These are phyloP conservation scores for Diaporthe eres DNA, from an alignment of 2,329 filamentous ascomycete genomes.

Conservation along the genomic window DNA sequence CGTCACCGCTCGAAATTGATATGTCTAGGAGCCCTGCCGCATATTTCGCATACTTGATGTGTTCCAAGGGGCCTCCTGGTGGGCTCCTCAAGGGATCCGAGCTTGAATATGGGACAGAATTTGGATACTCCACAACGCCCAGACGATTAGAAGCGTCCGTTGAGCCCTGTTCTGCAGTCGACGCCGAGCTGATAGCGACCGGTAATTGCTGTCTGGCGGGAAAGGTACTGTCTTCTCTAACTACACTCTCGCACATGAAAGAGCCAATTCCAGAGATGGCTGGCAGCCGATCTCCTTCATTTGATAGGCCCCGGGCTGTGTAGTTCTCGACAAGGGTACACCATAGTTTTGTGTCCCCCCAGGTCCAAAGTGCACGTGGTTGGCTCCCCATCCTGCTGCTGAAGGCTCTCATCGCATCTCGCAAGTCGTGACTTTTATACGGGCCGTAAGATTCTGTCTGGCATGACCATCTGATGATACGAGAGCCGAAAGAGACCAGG, in stretches of 20 bases:
- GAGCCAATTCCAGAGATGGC: neutral
- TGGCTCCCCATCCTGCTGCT: neutral
- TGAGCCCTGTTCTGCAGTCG: too few relatives aligned
- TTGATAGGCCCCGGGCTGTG: neutral
- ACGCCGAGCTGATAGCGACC: neutral
- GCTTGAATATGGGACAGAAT: too few relatives aligned
- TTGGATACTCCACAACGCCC: too few relatives aligned
- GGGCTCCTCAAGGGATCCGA: too few relatives aligned
- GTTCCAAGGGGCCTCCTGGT: too few relatives aligned
- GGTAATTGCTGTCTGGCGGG: neutral
- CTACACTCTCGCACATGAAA: neutral
- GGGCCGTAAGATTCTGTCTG: neutral
- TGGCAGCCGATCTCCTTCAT: neutral
- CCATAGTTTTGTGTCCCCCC: neutral
- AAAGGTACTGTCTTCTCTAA: neutral
- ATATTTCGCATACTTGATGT: too few relatives aligned
- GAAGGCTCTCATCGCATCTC: too few relatives aligned
- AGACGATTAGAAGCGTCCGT: too few relatives aligned
- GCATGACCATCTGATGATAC: neutral
- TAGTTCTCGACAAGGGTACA: neutral
- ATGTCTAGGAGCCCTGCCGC: too few relatives aligned
- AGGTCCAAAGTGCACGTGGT: neutral
- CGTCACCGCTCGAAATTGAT: too few relatives aligned
- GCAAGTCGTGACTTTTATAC: rapidly evolving
- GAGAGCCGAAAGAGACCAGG: neutral